phyloP scores from a whole-genome alignment of 768 basidiomycete species.

The Hirschioporus abietinus region DNA sequence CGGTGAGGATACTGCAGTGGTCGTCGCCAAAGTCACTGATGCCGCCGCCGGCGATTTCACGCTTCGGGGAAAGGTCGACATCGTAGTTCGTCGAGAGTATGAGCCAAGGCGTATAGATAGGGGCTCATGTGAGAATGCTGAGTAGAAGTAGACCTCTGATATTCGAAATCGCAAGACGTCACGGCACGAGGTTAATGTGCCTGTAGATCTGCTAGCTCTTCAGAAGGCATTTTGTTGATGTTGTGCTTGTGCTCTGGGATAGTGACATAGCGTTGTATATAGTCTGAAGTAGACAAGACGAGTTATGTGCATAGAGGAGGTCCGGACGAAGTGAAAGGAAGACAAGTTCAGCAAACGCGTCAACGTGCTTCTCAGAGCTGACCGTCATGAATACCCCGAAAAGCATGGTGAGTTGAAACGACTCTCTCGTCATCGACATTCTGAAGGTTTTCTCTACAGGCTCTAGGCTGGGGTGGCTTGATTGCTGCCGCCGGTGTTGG shows the following conservation, averaged over 20 bases:
- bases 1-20: slow-evolving; percentile 28
- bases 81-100: slow-evolving; percentile 11
- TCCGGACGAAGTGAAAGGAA: not conserved
- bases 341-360: not conserved
- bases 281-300: not conserved
- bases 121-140: not conserved
- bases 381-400: slow-evolving; percentile 1
- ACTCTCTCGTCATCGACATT: not conserved
- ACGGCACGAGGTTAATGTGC: not conserved
- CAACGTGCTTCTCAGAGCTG: not conserved
- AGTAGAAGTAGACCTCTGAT: not conserved
- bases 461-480: slow-evolving; percentile 29
- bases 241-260: not conserved
- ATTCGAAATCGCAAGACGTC: not conserved
- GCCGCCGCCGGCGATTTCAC: slow-evolving; percentile 21
- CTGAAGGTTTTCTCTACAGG: slow-evolving; percentile 13
- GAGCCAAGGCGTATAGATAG: not conserved
- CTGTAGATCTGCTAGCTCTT: not conserved
- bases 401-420: not conserved
- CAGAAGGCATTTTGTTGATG: not conserved
- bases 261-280: not conserved
- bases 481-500: slow-evolving; percentile 32
- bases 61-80: slow-evolving; percentile 33
- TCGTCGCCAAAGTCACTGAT: slow-evolving; percentile 11
- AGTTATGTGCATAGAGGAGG: not conserved